Base-by-base conservation (phyloP, 78 protist genomes). In the Dictyostelium discoideum region DNA sequence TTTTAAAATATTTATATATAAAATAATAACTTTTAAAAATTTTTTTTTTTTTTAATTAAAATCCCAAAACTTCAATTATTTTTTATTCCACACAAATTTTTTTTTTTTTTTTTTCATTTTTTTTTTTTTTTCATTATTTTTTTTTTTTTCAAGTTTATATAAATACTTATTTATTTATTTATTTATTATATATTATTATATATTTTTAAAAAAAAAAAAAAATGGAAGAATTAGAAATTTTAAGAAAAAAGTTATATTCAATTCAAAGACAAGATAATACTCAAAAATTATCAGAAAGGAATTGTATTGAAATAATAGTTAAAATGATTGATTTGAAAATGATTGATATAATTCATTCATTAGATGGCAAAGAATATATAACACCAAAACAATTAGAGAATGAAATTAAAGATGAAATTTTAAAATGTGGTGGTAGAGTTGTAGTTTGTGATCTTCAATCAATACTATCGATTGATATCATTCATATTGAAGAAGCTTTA, bases 311-410 rank as follows among this genome's bases (percentile, higher is more conserved):
- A 85, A 74, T 97, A 40, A 63, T 97, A 10, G 8, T 89, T 32
- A 89, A 96, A 92, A 85, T 97, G 86, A 50, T 88, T 8, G 95
- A 93, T 37, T 60, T 82, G 22, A 95, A 87, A 85, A 82, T 82
- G 88, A 42, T 93, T 14, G 92, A 78, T 26, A 72, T 95, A n/a
- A 83, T 95, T n/a, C 48, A 82, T 93, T 96, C 97, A 10, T 26
- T 79, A 13, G 93, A 92, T 82, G 98, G 98, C 4, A 97, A 78
- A 44, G 98, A 97, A 78, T 97, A 93, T 72, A 69, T 97, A 37
- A 97, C 98, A 18, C 93, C 88, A 7, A 82, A 82, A 18, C 96
- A 97, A 4, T 78, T 97, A 10, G 97, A 96, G 77, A 42, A 29
- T 24, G 98, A 97, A 40, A 85, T 97, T 14, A 24, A 39, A 16